Evolutionary conservation across 163 green algal genomes (phyloP), one percentile per base, ranked within the genome.

Genomic region (Scenedesmus sp.): DNA sequence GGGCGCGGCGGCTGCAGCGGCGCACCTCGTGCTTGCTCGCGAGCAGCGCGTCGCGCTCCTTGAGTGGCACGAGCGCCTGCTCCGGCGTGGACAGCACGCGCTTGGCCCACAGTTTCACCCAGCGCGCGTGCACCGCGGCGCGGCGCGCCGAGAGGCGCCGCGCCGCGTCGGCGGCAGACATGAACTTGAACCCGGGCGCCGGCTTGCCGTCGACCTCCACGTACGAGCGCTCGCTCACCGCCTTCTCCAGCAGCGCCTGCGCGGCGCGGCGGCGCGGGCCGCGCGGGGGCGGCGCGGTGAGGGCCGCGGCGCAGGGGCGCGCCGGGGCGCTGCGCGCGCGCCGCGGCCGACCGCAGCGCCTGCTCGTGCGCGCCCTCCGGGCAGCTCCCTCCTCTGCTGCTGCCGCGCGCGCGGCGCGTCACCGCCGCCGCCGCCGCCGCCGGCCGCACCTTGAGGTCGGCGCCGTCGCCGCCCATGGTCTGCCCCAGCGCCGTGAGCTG

Each of bases 101-200:
- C 82, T 87, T 87, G 39, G 82, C 87, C 87, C 87, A 91, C 71
- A 87, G 63, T 77, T 88, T 89, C 6, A 91, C 60, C 67, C 85
- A 91, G 47, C 87, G 82, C 33, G 84, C 80, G 65, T 89, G 87
- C 53, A 89, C 84, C 80, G 88, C 60, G 10, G n/a, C 20, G 24
- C 86, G 84, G 42, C 84, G 77, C 5, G 66, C 39, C 4, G 78
- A 72, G 10, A 91, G 9, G 29, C 24, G 26, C 20, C 53, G 11
- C 10, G n/a, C 24, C 26, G 84, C 80, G 60, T 86, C 81, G 20
- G 78, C 69, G n/a, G 60, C 60, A 9, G 24, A 57, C 45, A 80
- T 53, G 60, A 36, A 80, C 77, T 81, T 73, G 73, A 87, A 90
- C 63, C 31, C 56, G 14, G 77, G 67, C 57, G 84, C 24, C 0